A percentile compares a stretch with the other conserved stretches of the same genome.
These are phyloP conservation scores for Magnusiomyces sp. DNA, from an alignment of 1,139 yeast genomes.

Conservation along the genomic window DNA sequence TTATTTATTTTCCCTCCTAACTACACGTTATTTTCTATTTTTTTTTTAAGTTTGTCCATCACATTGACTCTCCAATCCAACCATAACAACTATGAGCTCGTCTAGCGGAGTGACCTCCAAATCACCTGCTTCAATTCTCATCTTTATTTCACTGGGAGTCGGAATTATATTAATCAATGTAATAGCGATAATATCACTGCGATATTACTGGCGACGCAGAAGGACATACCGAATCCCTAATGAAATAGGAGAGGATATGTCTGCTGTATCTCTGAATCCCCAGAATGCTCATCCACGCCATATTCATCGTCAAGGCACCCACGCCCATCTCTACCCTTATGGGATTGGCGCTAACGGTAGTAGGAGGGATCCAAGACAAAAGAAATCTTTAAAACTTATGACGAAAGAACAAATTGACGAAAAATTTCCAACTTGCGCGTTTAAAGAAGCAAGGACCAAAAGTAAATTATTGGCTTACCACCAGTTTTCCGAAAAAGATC, in stretches of 20 bases:
- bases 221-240: constrained; percentile 4
- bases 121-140: constrained; percentile 16
- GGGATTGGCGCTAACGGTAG: constrained; percentile 2
- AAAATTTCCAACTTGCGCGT: background rate
- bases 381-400: constrained; percentile 2
- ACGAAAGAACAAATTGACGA: constrained; percentile 4
- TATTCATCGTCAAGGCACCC: background rate
- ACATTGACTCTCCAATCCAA: no score
- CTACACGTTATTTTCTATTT: no score
- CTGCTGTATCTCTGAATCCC: background rate
- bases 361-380: background rate
- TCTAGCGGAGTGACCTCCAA: background rate
- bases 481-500: no score
- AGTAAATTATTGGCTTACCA: no score
- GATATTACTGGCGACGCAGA: constrained; percentile 30
- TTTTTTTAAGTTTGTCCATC: no score
- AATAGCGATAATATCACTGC: constrained; percentile 32
- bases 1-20: no score
- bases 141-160: constrained; percentile 34
- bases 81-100: background rate
- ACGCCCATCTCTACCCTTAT: background rate
- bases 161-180: constrained; percentile 34
- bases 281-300: background rate
- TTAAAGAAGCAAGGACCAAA: background rate
- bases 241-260: no score